A percentile compares a stretch with the other conserved stretches of the same genome.
These are phyloP conservation scores for Trifolium fragiferum DNA, from an alignment of 306 rosid species.

Conservation along the genomic window DNA sequence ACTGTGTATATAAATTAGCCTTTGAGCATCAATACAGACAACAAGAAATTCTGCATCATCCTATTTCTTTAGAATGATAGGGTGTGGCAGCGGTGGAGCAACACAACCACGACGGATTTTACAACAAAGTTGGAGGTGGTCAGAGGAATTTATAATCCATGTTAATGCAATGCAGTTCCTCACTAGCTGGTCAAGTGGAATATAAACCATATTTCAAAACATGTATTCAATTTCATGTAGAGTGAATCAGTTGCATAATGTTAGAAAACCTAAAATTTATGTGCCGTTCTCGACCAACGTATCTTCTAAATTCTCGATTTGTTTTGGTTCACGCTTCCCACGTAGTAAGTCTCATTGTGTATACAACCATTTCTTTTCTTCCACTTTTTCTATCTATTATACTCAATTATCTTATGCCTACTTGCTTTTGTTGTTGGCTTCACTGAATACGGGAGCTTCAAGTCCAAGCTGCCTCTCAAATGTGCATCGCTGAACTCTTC, in stretches of 20 bases:
- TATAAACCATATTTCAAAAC: not conserved
- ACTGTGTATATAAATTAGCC: no score
- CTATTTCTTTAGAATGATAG: no score
- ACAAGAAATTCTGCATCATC: no score
- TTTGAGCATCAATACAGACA: no score
- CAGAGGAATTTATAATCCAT: not conserved
- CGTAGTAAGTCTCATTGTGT: not conserved
- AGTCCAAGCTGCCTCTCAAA: slow-evolving; percentile 40
- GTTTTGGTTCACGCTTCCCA: not conserved
- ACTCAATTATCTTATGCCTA: not conserved
- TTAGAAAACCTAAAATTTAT: slow-evolving; percentile 20
- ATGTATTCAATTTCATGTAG: slow-evolving; percentile 27
- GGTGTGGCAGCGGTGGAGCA: no score
- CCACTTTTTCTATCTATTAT: not conserved
- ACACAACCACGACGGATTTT: no score
- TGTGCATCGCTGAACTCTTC: slow-evolving; percentile 45
- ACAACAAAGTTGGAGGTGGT: no score
- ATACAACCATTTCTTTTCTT: not conserved
- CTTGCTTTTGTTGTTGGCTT: not conserved
- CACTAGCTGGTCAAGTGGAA: not conserved
- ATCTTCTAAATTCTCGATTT: slow-evolving; percentile 40
- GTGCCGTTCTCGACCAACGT: not conserved
- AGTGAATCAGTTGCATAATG: slow-evolving; percentile 15
- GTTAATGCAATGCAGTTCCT: not conserved
- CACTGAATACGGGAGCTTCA: slow-evolving; percentile 43